Evolutionary conservation across 352 stramenopile species (phyloP), one percentile per base, ranked within the genome.

Genomic region (Phytophthora parvispora): DNA sequence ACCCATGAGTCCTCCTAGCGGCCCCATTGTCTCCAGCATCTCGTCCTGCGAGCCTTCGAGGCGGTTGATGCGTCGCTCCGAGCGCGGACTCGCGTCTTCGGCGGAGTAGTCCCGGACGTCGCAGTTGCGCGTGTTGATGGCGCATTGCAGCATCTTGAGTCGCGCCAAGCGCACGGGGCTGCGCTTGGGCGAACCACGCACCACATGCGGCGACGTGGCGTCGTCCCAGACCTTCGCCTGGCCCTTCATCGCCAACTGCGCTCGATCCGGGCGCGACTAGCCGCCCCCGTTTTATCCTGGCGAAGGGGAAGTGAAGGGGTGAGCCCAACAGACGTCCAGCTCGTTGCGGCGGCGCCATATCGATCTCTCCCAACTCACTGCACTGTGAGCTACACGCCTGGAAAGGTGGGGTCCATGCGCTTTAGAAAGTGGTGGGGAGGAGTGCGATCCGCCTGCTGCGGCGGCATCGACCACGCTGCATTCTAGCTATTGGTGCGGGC

Each of bases 91-190:
- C 6, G 68, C 47, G 15, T 69, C 22, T 31, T 79, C 67, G 15
- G 72, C 69, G 1, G 65, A 64, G 32, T 81, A 69, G 47, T 92
- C 84, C 20, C 81, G 81, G 6, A 92, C 51, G 29, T 93, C 81
- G 59, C 85, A 93, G 50, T 92, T 93, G 40, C 86, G 83, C 2
- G 87, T 87, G 55, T 94, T 92, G 74, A 96, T 93, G 9, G 89
- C 85, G 12, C 78, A 86, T 67, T 95, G 89, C 40, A 96, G 75
- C 83, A 95, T 95, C 62, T 95, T 93, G 22, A 96, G 78, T 9
- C 89, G 67, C 13, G 84, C 86, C 27, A 95, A 86, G 6, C 87
- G 86, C 58, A 93, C 87, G 12, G 89, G 87, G 38, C 81, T 93
- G 53, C 84, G 90, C 66, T 91, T 91, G 36, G 83, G 80, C 42